Conservation (phyloP, 768 basidiomycete genomes). For the Lactifluus hygrophoroides region DNA sequence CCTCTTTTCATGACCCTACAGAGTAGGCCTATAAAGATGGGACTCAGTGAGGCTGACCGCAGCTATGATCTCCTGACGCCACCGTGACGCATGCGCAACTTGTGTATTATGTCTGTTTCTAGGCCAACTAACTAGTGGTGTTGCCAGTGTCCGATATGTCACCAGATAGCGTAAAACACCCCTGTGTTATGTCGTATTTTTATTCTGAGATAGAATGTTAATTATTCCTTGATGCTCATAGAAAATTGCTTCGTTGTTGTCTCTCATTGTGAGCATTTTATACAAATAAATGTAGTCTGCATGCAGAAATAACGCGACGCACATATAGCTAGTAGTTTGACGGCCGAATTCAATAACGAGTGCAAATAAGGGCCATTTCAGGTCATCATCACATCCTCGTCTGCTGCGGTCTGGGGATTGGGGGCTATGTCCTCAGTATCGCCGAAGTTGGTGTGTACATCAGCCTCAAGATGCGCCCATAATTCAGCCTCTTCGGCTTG, state of each 20-base stretch:
- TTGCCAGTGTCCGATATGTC: too few species aligned
- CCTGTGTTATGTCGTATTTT: too few species aligned
- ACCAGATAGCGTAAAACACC: too few species aligned
- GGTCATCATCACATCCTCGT: conserved; percentile 14
- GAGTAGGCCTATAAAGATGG: too few species aligned
- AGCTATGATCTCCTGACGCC: too few species aligned
- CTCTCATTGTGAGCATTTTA: too few species aligned
- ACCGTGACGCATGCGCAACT: too few species aligned
- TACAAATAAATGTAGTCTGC: not conserved
- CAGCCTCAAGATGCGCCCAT: conserved; percentile 22
- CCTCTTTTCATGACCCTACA: too few species aligned
- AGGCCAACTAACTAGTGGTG: too few species aligned
- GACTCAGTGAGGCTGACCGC: too few species aligned
- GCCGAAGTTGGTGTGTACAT: not conserved
- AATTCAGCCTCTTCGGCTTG: conserved; percentile 47
- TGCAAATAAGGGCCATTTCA: not conserved
- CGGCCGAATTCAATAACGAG: not conserved
- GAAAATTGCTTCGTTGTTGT: not conserved
- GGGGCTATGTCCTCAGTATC: not conserved
- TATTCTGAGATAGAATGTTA: not conserved
- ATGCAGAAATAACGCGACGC: not conserved
- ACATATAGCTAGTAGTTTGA: not conserved
- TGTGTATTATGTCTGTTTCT: too few species aligned
- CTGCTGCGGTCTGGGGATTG: not conserved
- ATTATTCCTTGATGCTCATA: not conserved